Evolutionary conservation across 148 eudicot genomes (phyloP).

Genomic region (Oxyria digyna): DNA sequence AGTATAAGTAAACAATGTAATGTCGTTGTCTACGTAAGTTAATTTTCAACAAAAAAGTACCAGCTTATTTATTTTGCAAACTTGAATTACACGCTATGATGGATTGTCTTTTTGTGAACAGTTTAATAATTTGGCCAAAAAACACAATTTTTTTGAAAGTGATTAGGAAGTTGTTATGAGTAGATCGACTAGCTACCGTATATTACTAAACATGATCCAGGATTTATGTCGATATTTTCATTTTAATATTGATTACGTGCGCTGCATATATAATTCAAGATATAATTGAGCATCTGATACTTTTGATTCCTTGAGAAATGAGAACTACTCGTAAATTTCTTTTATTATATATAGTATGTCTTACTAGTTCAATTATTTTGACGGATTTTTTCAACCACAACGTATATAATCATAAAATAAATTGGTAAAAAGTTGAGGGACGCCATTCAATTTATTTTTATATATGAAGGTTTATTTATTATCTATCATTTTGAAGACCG

Average conservation of each 20-base stretch:
- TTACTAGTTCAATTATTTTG: not conserved
- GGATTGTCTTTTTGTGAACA: not conserved
- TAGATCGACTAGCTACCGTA: not conserved
- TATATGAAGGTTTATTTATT: too few species aligned
- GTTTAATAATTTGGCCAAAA: not conserved
- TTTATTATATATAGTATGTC: not conserved
- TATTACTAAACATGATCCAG: not conserved
- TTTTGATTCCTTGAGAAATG: not conserved
- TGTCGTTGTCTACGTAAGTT: not conserved
- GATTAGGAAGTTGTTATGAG: not conserved
- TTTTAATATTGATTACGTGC: not conserved
- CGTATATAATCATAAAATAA: not conserved
- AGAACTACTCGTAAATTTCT: not conserved
- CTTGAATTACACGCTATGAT: not conserved
- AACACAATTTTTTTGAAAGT: not conserved
- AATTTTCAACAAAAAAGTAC: not conserved
- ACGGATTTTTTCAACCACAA: not conserved
- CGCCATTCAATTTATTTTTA: not conserved
- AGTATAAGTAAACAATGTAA: not conserved
- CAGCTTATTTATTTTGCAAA: not conserved
- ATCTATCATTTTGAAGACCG: not conserved
- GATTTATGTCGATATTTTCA: not conserved
- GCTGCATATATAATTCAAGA: not conserved
- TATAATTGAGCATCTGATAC: not conserved
- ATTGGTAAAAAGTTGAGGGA: not conserved